A percentile compares a stretch with the other conserved stretches of the same genome.
Conservation (phyloP, 257 asterid genomes). For the Solanum sitiens region DNA sequence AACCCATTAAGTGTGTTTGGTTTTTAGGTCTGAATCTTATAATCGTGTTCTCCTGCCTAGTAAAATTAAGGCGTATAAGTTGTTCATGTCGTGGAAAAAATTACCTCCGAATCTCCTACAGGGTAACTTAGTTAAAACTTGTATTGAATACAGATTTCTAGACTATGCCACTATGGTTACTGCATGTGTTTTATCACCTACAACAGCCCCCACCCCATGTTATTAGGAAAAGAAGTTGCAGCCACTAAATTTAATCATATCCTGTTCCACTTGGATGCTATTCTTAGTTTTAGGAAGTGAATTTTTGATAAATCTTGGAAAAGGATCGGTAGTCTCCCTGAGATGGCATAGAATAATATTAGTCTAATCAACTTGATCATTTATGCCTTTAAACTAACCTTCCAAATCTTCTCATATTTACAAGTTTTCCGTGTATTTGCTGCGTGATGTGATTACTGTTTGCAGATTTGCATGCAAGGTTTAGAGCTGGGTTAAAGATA, state of each 20-base stretch:
- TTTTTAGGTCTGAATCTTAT: neutral
- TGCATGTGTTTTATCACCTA: neutral
- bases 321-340: neutral
- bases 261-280: neutral
- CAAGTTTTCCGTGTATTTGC: neutral
- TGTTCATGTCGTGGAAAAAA: neutral
- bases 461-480: neutral
- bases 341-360: neutral
- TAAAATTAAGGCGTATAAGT: neutral
- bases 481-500: neutral
- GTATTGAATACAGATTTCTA: neutral
- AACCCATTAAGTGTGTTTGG: neutral
- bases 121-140: neutral
- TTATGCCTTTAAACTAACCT: neutral
- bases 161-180: neutral
- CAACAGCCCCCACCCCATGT: neutral
- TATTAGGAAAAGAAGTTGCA: neutral
- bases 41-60: neutral
- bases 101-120: neutral
- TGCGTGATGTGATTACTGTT: neutral
- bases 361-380: neutral
- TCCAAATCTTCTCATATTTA: neutral
- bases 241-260: neutral
- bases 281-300: neutral
- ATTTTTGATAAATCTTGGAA: neutral